These are phyloP conservation scores for Penicillium pancosmium DNA, from an alignment of 495 filamentous ascomycete genomes.

Conservation along the genomic window DNA sequence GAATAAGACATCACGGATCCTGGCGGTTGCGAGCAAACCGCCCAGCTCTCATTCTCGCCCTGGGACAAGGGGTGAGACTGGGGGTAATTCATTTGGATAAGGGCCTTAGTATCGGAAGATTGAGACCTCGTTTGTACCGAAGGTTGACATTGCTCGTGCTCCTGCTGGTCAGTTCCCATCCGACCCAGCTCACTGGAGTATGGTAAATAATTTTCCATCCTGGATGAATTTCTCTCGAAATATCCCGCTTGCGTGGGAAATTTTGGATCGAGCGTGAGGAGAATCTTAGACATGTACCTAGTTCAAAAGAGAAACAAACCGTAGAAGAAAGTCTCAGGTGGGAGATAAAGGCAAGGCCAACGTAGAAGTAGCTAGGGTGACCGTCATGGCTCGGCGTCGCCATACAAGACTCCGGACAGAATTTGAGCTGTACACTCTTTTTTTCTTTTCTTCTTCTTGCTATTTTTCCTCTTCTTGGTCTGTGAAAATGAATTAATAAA, in stretches of 20 bases:
- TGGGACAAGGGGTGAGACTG: conserved; percentile 21
- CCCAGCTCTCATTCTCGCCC: conserved; percentile 24
- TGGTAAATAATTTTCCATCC: conserved; percentile 30
- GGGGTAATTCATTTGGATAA: conserved; percentile 17
- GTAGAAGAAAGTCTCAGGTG: conserved; percentile 1
- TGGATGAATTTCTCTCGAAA: conserved; percentile 2
- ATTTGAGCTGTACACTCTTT: conserved; percentile 28
- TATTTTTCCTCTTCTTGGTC: not conserved
- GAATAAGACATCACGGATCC: conserved; percentile 24
- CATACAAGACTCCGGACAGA: conserved; percentile 12
- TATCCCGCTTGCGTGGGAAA: not conserved
- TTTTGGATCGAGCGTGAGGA: conserved; percentile 6
- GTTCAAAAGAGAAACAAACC: conserved; percentile 7
- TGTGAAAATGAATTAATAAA: not conserved
- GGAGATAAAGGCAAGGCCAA: conserved; percentile 10
- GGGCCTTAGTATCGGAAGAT: conserved; percentile 15
- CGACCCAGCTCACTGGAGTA: conserved; percentile 24
- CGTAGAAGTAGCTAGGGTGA: conserved; percentile 22
- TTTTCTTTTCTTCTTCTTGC: not conserved
- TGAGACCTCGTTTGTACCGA: conserved; percentile 25
- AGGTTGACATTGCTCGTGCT: conserved; percentile 19
- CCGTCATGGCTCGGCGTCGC: conserved; percentile 10
- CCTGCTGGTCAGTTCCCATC: conserved; percentile 31
- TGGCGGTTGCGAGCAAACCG: conserved; percentile 29
- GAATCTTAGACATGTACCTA: conserved; percentile 18